These are phyloP conservation scores for Torulaspora franciscae DNA, from an alignment of 805 yeast species.

Conservation along the genomic window DNA sequence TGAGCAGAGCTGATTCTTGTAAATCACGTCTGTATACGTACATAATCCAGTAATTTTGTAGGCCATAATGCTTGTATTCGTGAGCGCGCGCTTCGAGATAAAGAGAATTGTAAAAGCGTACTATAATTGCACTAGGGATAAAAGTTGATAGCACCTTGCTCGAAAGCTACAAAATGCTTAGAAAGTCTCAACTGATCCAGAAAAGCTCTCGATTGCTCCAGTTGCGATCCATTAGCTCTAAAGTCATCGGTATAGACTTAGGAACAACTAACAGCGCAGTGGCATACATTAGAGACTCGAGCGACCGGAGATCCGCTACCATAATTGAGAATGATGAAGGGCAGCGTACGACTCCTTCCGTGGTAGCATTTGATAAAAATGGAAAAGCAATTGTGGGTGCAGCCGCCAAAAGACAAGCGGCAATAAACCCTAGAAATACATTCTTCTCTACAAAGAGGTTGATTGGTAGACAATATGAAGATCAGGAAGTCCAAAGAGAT, in stretches of 20 bases:
- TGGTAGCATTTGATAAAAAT: constrained; percentile 56
- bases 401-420: constrained; percentile 73
- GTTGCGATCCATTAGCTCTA: constrained; percentile 15
- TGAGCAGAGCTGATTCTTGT: neutral
- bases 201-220: neutral
- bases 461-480: constrained; percentile 67
- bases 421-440: constrained; percentile 69
- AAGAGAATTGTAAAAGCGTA: neutral
- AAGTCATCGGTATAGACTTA: constrained; percentile 72
- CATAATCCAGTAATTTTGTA: too few relatives aligned
- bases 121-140: too few relatives aligned
- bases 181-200: neutral
- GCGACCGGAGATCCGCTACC: constrained; percentile 57
- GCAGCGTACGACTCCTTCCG: constrained; percentile 72
- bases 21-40: neutral
- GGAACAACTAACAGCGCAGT: constrained; percentile 89
- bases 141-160: too few relatives aligned
- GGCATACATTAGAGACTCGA: constrained; percentile 42
- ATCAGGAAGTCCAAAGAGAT: constrained; percentile 67
- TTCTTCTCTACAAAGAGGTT: constrained; percentile 78
- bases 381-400: constrained; percentile 51
- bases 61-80: too few relatives aligned
- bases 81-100: too few relatives aligned
- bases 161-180: neutral
- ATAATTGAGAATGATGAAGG: constrained; percentile 74